Conservation (phyloP, 805 yeast genomes). For the Brettanomyces sp. region DNA sequence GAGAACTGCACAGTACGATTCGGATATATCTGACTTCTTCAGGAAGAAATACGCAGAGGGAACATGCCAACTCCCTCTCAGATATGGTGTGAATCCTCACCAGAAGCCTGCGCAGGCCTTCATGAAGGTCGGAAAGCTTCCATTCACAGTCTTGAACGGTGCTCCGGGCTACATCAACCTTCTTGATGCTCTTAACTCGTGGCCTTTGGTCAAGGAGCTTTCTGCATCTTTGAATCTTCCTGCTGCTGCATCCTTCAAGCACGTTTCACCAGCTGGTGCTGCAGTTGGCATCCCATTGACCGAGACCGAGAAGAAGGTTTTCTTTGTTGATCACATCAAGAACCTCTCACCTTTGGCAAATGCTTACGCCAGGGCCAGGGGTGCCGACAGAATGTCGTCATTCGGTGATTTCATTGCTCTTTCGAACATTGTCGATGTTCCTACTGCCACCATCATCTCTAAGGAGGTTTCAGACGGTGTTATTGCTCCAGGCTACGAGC, state of each 20-base stretch:
- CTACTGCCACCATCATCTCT: conserved; percentile 94
- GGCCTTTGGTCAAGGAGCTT: conserved; percentile 97
- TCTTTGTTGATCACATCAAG: conserved; percentile 91
- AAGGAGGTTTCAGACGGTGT: conserved; percentile 98
- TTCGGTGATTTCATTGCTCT: conserved; percentile 98
- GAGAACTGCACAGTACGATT: conserved; percentile 96
- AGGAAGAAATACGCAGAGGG: conserved; percentile 94
- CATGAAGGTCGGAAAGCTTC: conserved; percentile 78
- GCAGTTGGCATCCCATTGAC: conserved; percentile 93
- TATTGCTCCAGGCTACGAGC: conserved; percentile 93
- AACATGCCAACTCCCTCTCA: conserved; percentile 79
- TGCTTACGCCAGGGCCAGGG: conserved; percentile 99
- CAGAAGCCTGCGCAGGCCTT: conserved; percentile 99
- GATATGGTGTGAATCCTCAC: conserved; percentile 99
- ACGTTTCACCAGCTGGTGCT: conserved; percentile 98
- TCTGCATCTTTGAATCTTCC: conserved; percentile 91
- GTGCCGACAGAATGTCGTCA: conserved; percentile 99
- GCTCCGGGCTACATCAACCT: conserved; percentile 97
- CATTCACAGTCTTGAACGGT: conserved; percentile 88
- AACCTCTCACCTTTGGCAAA: conserved; percentile 93
- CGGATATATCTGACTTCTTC: conserved; percentile 92
- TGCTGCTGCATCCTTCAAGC: conserved; percentile 98
- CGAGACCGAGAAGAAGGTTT: conserved; percentile 87
- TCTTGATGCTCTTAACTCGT: conserved; percentile 92
- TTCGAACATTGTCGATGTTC: conserved; percentile 89